phyloP scores from a whole-genome alignment of 768 basidiomycete genomes.

The Pisolithus albus region DNA sequence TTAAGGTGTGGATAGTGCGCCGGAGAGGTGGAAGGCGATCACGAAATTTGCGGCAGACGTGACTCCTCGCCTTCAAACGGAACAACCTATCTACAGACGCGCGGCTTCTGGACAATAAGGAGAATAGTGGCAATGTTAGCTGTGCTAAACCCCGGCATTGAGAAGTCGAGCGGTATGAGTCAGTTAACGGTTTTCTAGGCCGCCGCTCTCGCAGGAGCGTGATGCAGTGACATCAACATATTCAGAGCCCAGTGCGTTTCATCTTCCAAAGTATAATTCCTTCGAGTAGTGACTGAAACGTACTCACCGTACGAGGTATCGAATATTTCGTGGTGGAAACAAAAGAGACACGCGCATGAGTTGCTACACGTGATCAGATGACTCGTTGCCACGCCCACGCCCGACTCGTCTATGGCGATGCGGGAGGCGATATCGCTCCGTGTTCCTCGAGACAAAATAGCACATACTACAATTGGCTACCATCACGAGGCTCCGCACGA shows the following conservation, averaged over 20 bases:
- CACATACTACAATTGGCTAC: slow-evolving; percentile 10
- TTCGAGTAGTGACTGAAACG: too few species aligned
- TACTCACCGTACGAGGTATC: too few species aligned
- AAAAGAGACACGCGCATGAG: too few species aligned
- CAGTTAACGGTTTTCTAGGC: slow-evolving; percentile 65
- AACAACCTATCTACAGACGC: too few species aligned
- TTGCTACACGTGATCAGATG: too few species aligned
- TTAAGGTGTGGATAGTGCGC: too few species aligned
- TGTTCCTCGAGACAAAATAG: slow-evolving; percentile 12
- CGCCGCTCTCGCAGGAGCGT: slow-evolving; percentile 44
- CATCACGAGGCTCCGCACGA: neutral
- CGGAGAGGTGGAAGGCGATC: neutral
- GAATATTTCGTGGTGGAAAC: too few species aligned
- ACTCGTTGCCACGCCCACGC: neutral
- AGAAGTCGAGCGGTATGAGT: slow-evolving; percentile 17
- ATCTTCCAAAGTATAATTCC: slow-evolving; percentile 22
- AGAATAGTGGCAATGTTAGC: neutral
- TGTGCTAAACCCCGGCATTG: neutral
- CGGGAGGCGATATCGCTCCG: neutral
- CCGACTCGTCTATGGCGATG: slow-evolving; percentile 11
- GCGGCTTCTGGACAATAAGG: neutral
- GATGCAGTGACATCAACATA: slow-evolving; percentile 43
- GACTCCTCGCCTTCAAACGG: too few species aligned
- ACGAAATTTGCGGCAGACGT: too few species aligned
- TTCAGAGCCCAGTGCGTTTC: slow-evolving; percentile 65